A percentile compares a stretch with the other conserved stretches of the same genome.
Conservation (phyloP, 2,329 filamentous ascomycete species). For the Xylariaceae sp. region DNA sequence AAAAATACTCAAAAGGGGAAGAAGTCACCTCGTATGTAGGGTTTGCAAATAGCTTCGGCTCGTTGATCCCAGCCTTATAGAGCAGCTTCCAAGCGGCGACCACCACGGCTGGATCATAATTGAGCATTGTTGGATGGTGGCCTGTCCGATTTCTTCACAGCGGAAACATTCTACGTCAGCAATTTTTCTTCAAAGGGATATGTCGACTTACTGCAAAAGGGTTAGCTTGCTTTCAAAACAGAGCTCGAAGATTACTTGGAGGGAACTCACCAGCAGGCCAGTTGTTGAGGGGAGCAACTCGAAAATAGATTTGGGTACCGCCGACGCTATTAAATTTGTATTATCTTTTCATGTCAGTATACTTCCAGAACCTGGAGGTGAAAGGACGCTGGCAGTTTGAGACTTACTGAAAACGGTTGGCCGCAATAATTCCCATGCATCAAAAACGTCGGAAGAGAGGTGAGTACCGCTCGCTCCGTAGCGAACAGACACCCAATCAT, state of each 20-base stretch:
- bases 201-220: too few relatives aligned
- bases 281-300: conserved; percentile 16
- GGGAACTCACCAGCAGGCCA: too few relatives aligned
- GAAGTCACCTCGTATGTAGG: conserved; percentile 17
- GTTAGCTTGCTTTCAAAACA: too few relatives aligned
- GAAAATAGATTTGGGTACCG: conserved; percentile 17
- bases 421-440: conserved; percentile 16
- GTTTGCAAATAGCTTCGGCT: conserved; percentile 12
- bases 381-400: too few relatives aligned
- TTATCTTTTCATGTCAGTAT: too few relatives aligned
- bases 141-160: conserved; percentile 12
- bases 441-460: conserved; percentile 10
- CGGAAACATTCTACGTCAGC: neutral
- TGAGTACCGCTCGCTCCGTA: conserved; percentile 11
- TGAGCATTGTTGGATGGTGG: conserved; percentile 17
- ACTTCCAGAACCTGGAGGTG: too few relatives aligned
- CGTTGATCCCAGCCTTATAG: conserved; percentile 11
- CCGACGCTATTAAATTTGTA: conserved; percentile 16
- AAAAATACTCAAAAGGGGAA: too few relatives aligned
- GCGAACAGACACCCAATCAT: conserved; percentile 13
- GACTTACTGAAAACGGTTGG: conserved; percentile 19
- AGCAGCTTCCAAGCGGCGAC: conserved; percentile 15
- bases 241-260: too few relatives aligned
- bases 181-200: too few relatives aligned
- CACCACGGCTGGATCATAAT: conserved; percentile 15